Evolutionary conservation across 106 monocot genomes (phyloP).

Genomic region (Acorus calamus): DNA sequence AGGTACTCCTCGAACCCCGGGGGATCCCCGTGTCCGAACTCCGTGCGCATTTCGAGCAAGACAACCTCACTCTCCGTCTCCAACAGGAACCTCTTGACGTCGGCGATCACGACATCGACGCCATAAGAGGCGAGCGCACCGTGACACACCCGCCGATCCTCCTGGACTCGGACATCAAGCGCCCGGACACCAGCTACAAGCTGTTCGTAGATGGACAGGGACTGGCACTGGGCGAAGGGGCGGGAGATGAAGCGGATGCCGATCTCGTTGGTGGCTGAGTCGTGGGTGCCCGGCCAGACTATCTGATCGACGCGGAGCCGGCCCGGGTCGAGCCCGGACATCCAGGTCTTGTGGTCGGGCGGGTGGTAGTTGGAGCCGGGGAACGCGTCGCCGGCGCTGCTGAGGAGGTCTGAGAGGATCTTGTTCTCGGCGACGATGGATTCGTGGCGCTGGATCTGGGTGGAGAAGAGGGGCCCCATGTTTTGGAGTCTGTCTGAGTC

Average conservation of each 20-base stretch:
- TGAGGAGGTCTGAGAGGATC: constrained; percentile 28
- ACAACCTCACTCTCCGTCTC: constrained; percentile 54
- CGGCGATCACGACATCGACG: constrained; percentile 47
- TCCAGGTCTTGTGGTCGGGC: constrained; percentile 62
- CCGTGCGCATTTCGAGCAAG: constrained; percentile 83
- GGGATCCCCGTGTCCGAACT: constrained; percentile 81
- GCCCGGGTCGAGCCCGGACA: constrained; percentile 32
- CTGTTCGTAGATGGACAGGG: constrained; percentile 58
- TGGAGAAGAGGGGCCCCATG: constrained; percentile 57
- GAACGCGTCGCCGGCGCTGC: constrained; percentile 36
- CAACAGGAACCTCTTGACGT: constrained; percentile 47
- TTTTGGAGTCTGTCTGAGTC: too few relatives aligned
- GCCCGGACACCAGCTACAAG: constrained; percentile 55
- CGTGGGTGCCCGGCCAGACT: constrained; percentile 87
- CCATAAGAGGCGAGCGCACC: constrained; percentile 59
- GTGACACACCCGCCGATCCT: constrained; percentile 71
- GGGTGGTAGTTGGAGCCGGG: constrained; percentile 72
- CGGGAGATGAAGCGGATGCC: constrained; percentile 56
- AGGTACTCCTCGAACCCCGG: constrained; percentile 55
- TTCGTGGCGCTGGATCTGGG: constrained; percentile 46
- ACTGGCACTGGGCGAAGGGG: constrained; percentile 87
- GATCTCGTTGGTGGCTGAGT: constrained; percentile 85
- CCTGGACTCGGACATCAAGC: constrained; percentile 64
- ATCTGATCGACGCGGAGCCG: constrained; percentile 44
- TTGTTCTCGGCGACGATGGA: constrained; percentile 42